Conservation (phyloP, 495 filamentous ascomycete species). For the Xylaria sp. region DNA sequence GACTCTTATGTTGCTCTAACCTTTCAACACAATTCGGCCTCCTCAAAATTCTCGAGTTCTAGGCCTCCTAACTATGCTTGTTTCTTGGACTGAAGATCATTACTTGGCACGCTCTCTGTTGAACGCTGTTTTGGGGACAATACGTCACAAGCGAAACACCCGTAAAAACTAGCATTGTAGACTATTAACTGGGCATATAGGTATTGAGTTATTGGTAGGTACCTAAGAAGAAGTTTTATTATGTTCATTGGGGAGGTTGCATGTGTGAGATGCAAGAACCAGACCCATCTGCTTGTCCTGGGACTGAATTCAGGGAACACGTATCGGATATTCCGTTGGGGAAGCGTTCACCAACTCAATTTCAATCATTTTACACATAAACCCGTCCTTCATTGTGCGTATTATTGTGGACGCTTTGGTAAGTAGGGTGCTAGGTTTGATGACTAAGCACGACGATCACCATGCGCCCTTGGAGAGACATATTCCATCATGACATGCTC, state of each 20-base stretch:
- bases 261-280: too few species aligned
- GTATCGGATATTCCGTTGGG: neutral
- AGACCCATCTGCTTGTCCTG: too few species aligned
- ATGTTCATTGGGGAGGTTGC: too few species aligned
- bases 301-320: too few species aligned
- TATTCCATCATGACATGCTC: neutral
- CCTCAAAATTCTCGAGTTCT: neutral
- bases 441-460: constrained; percentile 15
- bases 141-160: neutral
- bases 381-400: neutral
- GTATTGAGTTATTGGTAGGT: neutral
- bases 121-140: neutral
- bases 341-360: neutral
- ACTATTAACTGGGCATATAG: neutral
- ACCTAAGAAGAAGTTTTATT: too few species aligned
- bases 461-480: constrained; percentile 22
- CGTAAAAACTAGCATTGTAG: neutral
- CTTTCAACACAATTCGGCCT: neutral
- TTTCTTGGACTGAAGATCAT: neutral
- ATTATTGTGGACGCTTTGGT: neutral
- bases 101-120: neutral
- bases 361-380: neutral
- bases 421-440: neutral
- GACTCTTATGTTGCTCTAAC: neutral
- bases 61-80: neutral